Evolutionary conservation across 805 yeast genomes (phyloP).

Genomic region (Sugiyamaella marilandica): DNA sequence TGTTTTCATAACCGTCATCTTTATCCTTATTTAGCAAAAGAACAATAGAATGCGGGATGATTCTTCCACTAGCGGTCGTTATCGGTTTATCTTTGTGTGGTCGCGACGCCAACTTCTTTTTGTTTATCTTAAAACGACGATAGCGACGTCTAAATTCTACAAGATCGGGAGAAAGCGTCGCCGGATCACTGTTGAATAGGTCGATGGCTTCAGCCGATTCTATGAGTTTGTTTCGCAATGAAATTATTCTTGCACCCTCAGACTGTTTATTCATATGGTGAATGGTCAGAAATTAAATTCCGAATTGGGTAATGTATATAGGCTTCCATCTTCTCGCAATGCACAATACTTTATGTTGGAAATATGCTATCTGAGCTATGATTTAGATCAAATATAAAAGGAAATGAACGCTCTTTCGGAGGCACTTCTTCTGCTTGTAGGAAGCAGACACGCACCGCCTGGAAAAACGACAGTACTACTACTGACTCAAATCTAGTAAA

Average conservation of each 20-base stretch:
- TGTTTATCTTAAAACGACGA: conserved; percentile 10
- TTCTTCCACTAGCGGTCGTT: conserved; percentile 5
- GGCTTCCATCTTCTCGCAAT: not conserved
- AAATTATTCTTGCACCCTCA: conserved; percentile 6
- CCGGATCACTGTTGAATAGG: conserved; percentile 5
- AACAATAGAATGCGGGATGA: conserved; percentile 1
- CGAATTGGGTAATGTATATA: not conserved
- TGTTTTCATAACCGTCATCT: not conserved
- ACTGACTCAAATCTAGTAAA: too few species aligned
- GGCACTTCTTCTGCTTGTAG: too few species aligned
- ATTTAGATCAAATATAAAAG: too few species aligned
- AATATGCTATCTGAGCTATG: too few species aligned
- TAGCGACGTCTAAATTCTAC: conserved; percentile 5
- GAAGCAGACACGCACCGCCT: too few species aligned
- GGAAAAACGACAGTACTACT: too few species aligned
- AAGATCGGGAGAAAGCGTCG: conserved; percentile 4
- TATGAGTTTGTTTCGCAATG: conserved; percentile 9
- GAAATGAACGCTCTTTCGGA: too few species aligned
- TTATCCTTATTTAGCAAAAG: not conserved
- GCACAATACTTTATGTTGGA: not conserved
- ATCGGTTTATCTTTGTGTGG: not conserved
- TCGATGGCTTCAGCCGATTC: conserved; percentile 5
- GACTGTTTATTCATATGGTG: not conserved
- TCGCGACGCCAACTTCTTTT: conserved; percentile 1
- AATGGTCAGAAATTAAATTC: not conserved